Evolutionary conservation across 2,329 filamentous ascomycete genomes (phyloP), one percentile per base, ranked within the genome.

Genomic region (Monosporascus sp.): DNA sequence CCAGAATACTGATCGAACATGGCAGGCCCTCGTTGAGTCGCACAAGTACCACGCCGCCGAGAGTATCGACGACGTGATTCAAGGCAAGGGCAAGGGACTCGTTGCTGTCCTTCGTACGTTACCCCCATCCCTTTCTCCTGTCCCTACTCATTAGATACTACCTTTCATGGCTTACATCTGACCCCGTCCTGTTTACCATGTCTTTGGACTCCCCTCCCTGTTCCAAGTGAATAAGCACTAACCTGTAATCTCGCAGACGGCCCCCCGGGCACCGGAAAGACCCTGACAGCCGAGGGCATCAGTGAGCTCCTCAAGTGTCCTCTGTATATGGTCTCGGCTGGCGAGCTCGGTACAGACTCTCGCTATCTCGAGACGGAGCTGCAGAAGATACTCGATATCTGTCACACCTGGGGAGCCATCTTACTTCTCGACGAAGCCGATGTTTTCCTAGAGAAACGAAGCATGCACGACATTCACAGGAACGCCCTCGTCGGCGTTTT

Each of bases 401-500:
- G 89, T 41, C 89, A 93, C 63, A 83, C 84, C 0, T 96, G 90
- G 90, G 88, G 89, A 20, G 90, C 90, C 0, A 88, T 96, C 6
- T 74, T 96, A 0, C 80, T 96, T 3, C 81, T 96, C 1, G 90
- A 96, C 62, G 91, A 96, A 71, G 90, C 88, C 1, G 89, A 93
- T 61, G 86, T 91, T 5, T 92, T 92, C 71, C 74, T 96, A 9
- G 89, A 95, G 74, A 88, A 89, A 68, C 84, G 90, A 2, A 88
- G 89, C 47, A 85, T 90, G 63, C 85, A 90, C 57, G 89, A 96
- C 62, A 86, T 95, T 50, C 86, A 91, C 65, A 85, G 90, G 54
- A 96, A 96, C 61, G 87, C 88, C 0, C 81, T 94, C 1, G 91
- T 96, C 50, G 89, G 85, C 67, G 90, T 96, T 62, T 96, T 96